Percentiles rank a stretch among this genome's conserved stretches.
These are phyloP conservation scores for Coemansia sp. DNA, from an alignment of 192 early-diverging fungal genomes.

Conservation along the genomic window DNA sequence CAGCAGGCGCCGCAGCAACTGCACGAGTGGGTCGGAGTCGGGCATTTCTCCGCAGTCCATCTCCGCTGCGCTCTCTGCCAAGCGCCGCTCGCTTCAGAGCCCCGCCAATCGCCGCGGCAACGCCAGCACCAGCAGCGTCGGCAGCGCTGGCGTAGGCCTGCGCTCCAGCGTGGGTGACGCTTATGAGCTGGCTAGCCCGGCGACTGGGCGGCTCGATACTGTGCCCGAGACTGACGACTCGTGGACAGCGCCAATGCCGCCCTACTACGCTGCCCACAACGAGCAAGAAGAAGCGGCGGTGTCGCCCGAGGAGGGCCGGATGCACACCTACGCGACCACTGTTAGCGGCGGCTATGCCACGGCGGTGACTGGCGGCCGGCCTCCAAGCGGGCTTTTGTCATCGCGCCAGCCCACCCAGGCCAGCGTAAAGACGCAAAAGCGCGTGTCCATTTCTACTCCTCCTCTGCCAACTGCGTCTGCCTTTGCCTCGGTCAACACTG, in stretches of 20 bases:
- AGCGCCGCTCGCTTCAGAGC: conserved; percentile 22
- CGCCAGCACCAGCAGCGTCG: not conserved
- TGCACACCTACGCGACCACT: not conserved
- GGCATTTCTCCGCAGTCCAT: conserved; percentile 12
- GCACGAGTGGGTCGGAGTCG: not conserved
- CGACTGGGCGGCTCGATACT: conserved; percentile 14
- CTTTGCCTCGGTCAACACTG: conserved; percentile 11
- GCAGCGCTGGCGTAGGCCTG: not conserved
- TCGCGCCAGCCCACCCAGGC: conserved; percentile 24
- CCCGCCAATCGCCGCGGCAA: not conserved
- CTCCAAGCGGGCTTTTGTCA: not conserved
- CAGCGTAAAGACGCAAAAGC: conserved; percentile 25
- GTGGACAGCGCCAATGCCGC: conserved; percentile 16
- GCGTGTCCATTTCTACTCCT: conserved; percentile 37
- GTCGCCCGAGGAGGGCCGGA: not conserved
- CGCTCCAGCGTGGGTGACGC: conserved; percentile 10
- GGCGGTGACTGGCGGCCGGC: not conserved
- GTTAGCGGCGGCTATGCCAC: conserved; percentile 1
- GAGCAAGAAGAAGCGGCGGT: not conserved
- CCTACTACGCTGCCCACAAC: not conserved
- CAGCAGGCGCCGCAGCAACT: conserved; percentile 3
- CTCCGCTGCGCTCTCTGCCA: conserved; percentile 7
- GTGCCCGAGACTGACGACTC: conserved; percentile 32
- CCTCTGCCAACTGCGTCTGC: conserved; percentile 29
- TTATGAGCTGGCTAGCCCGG: not conserved